These are phyloP conservation scores for Neurospora cerealis DNA, from an alignment of 495 filamentous ascomycete species.

Conservation along the genomic window DNA sequence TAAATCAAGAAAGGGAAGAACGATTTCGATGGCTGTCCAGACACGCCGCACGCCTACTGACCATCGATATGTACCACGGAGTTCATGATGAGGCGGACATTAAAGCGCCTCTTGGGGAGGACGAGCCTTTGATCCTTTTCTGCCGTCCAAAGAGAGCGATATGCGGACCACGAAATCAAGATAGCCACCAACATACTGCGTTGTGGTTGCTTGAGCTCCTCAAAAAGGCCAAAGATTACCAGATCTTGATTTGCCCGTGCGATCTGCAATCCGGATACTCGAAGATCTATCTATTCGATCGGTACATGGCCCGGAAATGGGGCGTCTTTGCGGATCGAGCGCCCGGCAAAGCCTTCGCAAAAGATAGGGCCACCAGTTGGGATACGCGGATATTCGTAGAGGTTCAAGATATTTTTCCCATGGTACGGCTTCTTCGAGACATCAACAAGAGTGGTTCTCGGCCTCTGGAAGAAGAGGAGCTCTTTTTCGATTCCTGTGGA, in stretches of 20 bases:
- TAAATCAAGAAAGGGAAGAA: background rate
- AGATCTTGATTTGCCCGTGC: background rate
- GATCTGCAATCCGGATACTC: fast-evolving
- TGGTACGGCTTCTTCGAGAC: background rate
- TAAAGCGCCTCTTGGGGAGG: background rate
- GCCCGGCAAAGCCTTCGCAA: background rate
- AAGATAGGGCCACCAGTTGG: background rate
- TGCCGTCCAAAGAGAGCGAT: background rate
- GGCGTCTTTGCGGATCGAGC: background rate
- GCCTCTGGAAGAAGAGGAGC: background rate
- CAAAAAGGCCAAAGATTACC: background rate
- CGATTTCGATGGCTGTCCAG: background rate
- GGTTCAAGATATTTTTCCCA: background rate
- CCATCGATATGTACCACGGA: fast-evolving
- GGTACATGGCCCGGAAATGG: background rate
- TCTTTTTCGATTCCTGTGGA: background rate
- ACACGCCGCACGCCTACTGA: background rate
- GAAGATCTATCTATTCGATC: background rate
- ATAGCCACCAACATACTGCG: background rate
- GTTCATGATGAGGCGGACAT: background rate
- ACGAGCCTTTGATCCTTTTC: background rate
- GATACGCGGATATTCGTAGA: background rate
- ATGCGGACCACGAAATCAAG: too few species aligned
- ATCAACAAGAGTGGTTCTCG: background rate
- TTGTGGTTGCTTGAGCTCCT: background rate